Evolutionary conservation across 2,329 filamentous ascomycete species (phyloP).

Genomic region (Stagonosporopsis tanaceti): DNA sequence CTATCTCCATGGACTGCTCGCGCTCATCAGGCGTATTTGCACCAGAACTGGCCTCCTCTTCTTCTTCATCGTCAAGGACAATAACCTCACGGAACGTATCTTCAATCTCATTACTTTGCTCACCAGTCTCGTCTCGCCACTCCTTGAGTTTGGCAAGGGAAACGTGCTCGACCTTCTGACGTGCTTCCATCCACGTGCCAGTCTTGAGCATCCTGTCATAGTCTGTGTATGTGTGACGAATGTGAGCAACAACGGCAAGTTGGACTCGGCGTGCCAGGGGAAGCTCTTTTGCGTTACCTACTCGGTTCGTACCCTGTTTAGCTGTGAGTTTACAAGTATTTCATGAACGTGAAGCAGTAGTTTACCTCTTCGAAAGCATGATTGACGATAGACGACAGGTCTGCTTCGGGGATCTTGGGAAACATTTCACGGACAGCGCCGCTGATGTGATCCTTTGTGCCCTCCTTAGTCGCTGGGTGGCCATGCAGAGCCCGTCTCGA

Average conservation of each 20-base stretch:
- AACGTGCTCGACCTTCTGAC: constrained; percentile 62
- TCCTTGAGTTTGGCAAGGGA: constrained; percentile 66
- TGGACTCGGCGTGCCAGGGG: constrained; percentile 65
- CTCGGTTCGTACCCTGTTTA: constrained; percentile 61
- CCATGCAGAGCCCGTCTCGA: constrained; percentile 36
- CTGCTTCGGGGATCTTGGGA: constrained; percentile 67
- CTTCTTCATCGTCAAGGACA: constrained; percentile 69
- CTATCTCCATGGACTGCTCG: constrained; percentile 44
- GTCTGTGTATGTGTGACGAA: constrained; percentile 68
- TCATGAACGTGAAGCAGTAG: not conserved
- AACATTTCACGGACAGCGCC: constrained; percentile 69
- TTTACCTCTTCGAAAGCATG: constrained; percentile 67
- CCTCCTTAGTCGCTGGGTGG: constrained; percentile 43
- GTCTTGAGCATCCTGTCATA: constrained; percentile 66
- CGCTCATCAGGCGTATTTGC: constrained; percentile 35
- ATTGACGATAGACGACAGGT: constrained; percentile 65
- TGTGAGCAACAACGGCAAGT: constrained; percentile 68
- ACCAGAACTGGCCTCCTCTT: constrained; percentile 56
- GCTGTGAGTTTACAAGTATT: constrained; percentile 20
- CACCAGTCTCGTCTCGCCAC: constrained; percentile 66
- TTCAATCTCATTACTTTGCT: constrained; percentile 63
- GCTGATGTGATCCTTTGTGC: constrained; percentile 64
- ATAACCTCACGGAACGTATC: constrained; percentile 71
- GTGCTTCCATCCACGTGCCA: constrained; percentile 62
- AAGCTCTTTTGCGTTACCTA: constrained; percentile 64